Base-by-base conservation (phyloP, 371 early-diverging fungal genomes). In the Rozella allomycis region DNA sequence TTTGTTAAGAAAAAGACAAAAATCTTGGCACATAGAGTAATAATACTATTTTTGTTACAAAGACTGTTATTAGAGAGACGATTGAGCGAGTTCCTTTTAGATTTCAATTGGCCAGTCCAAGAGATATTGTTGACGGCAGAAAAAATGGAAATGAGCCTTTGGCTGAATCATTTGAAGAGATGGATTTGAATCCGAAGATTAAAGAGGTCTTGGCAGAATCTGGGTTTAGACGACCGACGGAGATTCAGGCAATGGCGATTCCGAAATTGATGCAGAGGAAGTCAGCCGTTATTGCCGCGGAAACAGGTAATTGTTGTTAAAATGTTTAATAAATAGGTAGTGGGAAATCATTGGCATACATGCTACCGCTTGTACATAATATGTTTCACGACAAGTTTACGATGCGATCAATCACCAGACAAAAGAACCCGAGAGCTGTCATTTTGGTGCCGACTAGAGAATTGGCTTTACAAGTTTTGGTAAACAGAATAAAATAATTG, bases 361-460 rank as follows among this genome's bases (percentile, higher is more conserved):
- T 70, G 9, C 25, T 59, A n/a, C 61, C 61, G 7, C 54, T 65
- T 10, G 45, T 69, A 12, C 46, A 61, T 8, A 47, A 56, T 2
- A 46, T 61, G 13, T 46, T 62, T 23, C 29, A 42, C 11, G 43
- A 50, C 20, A 58, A 61, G 33, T 26, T 1, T 30, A 35, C 4
- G 37, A 31, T 11, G 39, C 34, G n/a, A 20, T 33, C 12, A 13
- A 43, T 17, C 13, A 34, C 10, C 3, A 35, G 20, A 18, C 31
- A 2, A 33, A 43, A n/a, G 53, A 43, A 9, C 32, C 91, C 93
- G 4, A 67, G 82, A 9, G 80, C 84, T 5, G 46, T 98, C 34
- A 56, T 98, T n/a, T 49, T 97, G n/a, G 78, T 84, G 9, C 98
- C 98, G 3, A 83, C 90, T 21, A 75, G 86, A 26, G 88, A 96